phyloP scores from a whole-genome alignment of 2,329 filamentous ascomycete species.

The Colletotrichum salicis region DNA sequence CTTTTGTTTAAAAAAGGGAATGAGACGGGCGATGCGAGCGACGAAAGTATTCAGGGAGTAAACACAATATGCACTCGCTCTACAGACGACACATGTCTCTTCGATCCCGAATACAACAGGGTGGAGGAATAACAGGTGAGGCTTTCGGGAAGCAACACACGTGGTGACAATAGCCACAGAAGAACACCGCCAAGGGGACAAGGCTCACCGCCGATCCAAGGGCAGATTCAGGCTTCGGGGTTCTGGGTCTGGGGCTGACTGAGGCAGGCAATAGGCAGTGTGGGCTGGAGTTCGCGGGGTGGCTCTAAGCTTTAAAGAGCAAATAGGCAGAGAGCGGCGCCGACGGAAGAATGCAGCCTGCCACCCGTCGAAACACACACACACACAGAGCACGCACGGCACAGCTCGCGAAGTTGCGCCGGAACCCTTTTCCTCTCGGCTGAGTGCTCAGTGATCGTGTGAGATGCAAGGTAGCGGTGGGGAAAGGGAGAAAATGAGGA shows the following conservation, averaged over 20 bases:
- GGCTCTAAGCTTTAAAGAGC: conserved; percentile 30
- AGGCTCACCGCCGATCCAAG: conserved; percentile 33
- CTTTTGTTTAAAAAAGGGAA: background rate
- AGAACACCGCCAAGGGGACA: conserved; percentile 11
- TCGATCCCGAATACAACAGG: background rate
- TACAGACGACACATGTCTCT: conserved; percentile 30
- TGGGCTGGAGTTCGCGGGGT: conserved; percentile 20
- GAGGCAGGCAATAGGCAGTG: conserved; percentile 19
- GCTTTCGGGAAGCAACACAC: conserved; percentile 24
- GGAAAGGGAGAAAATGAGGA: background rate
- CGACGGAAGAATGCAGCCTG: conserved; percentile 31
- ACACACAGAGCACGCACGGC: background rate
- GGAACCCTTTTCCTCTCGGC: conserved; percentile 21
- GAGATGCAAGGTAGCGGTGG: conserved; percentile 19
- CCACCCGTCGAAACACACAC: conserved; percentile 26
- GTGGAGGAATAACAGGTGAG: conserved; percentile 3
- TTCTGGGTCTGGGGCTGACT: conserved; percentile 20
- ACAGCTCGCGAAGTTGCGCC: conserved; percentile 7
- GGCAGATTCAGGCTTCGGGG: conserved; percentile 6
- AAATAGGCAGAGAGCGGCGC: conserved; percentile 6
- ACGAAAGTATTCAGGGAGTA: background rate
- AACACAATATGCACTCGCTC: conserved; percentile 30
- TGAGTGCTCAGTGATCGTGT: conserved; percentile 16
- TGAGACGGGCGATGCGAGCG: background rate
- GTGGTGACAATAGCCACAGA: conserved; percentile 19